These are phyloP conservation scores for Volutella citrinella DNA, from an alignment of 2,329 filamentous ascomycete genomes.

Conservation along the genomic window DNA sequence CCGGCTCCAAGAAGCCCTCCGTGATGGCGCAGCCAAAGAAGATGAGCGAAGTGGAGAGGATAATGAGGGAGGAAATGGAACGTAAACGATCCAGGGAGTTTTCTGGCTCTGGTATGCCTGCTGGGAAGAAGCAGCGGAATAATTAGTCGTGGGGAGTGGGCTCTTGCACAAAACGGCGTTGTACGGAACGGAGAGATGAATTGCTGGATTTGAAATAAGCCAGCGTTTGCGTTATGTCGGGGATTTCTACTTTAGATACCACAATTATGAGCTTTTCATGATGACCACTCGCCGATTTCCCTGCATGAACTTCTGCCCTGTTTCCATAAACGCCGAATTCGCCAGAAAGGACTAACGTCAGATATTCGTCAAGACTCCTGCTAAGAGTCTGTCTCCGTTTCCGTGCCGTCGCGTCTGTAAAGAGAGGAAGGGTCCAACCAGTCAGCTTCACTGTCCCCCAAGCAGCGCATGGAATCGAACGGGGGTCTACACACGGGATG, in stretches of 20 bases:
- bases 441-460: neutral
- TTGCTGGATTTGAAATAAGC: slow-evolving; percentile 3
- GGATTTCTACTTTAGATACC: slow-evolving; percentile 29
- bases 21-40: slow-evolving; percentile 67
- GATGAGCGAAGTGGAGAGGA: slow-evolving; percentile 83
- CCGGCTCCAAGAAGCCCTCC: slow-evolving; percentile 58
- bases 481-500: slow-evolving; percentile 49
- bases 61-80: slow-evolving; percentile 84
- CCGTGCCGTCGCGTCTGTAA: slow-evolving; percentile 53
- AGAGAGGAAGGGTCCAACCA: slow-evolving; percentile 8
- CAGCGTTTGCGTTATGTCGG: no score
- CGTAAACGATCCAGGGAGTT: slow-evolving; percentile 58
- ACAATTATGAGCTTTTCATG: slow-evolving; percentile 20
- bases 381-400: slow-evolving; percentile 46
- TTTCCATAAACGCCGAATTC: slow-evolving; percentile 28
- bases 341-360: slow-evolving; percentile 20
- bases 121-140: slow-evolving; percentile 51
- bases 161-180: slow-evolving; percentile 9
- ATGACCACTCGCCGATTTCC: no score
- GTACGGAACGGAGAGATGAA: neutral
- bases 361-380: slow-evolving; percentile 4
- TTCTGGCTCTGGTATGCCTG: slow-evolving; percentile 43
- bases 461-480: neutral
- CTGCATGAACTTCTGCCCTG: no score
- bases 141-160: slow-evolving; percentile 10